Conservation (phyloP, 352 stramenopile species). For the Sclerospora graminicola region DNA sequence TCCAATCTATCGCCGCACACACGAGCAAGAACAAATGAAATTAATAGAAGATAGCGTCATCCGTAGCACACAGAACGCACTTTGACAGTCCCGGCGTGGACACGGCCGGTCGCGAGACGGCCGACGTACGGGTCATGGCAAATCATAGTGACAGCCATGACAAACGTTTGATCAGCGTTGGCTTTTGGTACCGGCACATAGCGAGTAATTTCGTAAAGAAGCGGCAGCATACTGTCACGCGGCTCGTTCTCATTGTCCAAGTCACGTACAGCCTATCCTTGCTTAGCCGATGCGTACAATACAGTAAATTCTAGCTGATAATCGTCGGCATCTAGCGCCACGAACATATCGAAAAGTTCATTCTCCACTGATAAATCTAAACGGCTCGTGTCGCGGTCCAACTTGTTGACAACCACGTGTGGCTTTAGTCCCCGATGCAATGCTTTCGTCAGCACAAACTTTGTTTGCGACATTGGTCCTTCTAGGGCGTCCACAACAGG, state of each 20-base stretch:
- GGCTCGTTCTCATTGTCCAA: constrained; percentile 58
- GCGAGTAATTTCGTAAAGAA: constrained; percentile 95
- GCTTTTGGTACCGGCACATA: constrained; percentile 86
- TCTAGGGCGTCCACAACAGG: constrained; percentile 96
- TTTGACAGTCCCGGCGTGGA: constrained; percentile 89
- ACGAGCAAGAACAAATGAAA: too few species aligned
- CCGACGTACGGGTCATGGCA: constrained; percentile 97
- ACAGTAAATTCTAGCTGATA: constrained; percentile 96
- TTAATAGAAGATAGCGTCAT: too few species aligned
- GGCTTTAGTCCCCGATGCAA: constrained; percentile 88
- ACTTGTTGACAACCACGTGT: constrained; percentile 98
- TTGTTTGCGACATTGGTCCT: constrained; percentile 96
- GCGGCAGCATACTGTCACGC: constrained; percentile 86
- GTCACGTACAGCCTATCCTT: constrained; percentile 92
- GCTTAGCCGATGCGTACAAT: constrained; percentile 92
- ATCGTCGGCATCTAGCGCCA: constrained; percentile 87
- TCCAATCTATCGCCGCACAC: constrained; percentile 52
- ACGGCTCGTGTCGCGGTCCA: constrained; percentile 88
- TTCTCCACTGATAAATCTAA: constrained; percentile 92
- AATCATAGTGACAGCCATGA: constrained; percentile 95
- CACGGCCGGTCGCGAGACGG: constrained; percentile 92
- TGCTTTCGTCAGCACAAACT: constrained; percentile 97
- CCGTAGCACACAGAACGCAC: constrained; percentile 1
- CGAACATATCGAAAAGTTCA: constrained; percentile 96
- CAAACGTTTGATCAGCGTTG: constrained; percentile 79